phyloP scores from a whole-genome alignment of 2,329 filamentous ascomycete species.

The Aureobasidium sp. region DNA sequence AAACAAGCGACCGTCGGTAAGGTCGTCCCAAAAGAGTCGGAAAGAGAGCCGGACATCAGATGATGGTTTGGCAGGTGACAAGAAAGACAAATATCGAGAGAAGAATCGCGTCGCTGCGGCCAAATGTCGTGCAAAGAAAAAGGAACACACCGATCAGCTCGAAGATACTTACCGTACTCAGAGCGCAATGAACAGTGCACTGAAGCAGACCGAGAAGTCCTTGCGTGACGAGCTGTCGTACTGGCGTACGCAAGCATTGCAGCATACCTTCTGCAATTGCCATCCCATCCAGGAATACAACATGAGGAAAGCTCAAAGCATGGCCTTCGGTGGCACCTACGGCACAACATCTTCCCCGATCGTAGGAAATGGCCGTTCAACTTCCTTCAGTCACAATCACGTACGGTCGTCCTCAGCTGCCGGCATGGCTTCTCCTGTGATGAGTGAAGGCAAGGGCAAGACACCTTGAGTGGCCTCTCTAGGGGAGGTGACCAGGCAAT shows the following conservation, averaged over 20 bases:
- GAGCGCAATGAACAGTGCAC: conserved; percentile 26
- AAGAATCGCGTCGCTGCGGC: conserved; percentile 66
- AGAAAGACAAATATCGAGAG: conserved; percentile 55
- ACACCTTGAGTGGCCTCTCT: neutral
- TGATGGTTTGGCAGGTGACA: conserved; percentile 26
- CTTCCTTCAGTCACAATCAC: neutral
- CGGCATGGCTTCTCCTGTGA: neutral
- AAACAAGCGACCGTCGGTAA: neutral
- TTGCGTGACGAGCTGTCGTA: conserved; percentile 28
- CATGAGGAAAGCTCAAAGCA: conserved; percentile 22
- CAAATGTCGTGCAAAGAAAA: conserved; percentile 66
- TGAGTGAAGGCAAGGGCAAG: neutral
- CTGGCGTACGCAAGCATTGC: conserved; percentile 28
- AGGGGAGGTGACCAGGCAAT: neutral
- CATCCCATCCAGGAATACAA: conserved; percentile 29
- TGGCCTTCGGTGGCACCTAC: conserved; percentile 2
- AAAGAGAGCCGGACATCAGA: conserved; percentile 21
- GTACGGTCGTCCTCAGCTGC: neutral
- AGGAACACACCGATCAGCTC: conserved; percentile 48
- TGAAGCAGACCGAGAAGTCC: conserved; percentile 28
- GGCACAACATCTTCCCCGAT: neutral
- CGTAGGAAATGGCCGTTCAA: neutral
- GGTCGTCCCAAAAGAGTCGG: neutral
- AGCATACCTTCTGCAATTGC: conserved; percentile 30
- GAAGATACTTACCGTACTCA: conserved; percentile 40